A percentile compares a stretch with the other conserved stretches of the same genome.
Conservation (phyloP, 192 early-diverging fungal species). For the Gamsiella multidivaricata region DNA sequence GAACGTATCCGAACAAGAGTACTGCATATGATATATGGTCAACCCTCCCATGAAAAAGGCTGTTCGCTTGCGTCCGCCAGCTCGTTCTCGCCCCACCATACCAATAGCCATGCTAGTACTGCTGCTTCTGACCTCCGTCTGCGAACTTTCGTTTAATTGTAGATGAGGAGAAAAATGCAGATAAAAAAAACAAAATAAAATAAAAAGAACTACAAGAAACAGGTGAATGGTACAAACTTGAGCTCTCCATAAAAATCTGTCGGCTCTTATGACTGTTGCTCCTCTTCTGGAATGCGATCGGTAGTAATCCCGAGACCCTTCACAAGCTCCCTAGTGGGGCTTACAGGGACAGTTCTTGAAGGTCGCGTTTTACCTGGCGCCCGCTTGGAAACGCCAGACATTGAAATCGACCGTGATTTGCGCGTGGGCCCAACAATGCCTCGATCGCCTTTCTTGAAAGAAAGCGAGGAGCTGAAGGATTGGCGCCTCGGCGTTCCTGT, state of each 20-base stretch:
- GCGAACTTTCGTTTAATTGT: too few relatives aligned
- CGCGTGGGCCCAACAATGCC: constrained; percentile 29
- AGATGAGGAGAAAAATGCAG: too few relatives aligned
- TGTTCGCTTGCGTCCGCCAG: too few relatives aligned
- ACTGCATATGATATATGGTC: too few relatives aligned
- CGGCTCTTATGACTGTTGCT: constrained; percentile 12
- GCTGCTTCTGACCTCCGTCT: too few relatives aligned
- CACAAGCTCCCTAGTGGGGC: constrained; percentile 23
- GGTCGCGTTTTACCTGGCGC: constrained; percentile 28
- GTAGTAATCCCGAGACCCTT: constrained; percentile 39
- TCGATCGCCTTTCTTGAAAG: constrained; percentile 28
- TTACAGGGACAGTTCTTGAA: constrained; percentile 30
- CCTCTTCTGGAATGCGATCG: constrained; percentile 40
- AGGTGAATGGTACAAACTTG: neutral
- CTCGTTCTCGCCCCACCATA: too few relatives aligned
- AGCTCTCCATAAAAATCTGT: neutral
- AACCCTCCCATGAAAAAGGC: too few relatives aligned
- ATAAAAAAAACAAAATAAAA: neutral
- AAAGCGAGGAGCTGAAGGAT: constrained; percentile 39
- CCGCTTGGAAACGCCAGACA: constrained; percentile 44
- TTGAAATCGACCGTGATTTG: constrained; percentile 40
- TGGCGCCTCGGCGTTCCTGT: constrained; percentile 21
- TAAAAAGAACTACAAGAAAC: neutral
- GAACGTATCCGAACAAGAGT: too few relatives aligned
- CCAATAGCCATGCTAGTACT: too few relatives aligned